Percentiles rank a stretch among this genome's conserved stretches.
Conservation (phyloP, 1,284 basidiomycete species). For the Cryptococcus sp. region DNA sequence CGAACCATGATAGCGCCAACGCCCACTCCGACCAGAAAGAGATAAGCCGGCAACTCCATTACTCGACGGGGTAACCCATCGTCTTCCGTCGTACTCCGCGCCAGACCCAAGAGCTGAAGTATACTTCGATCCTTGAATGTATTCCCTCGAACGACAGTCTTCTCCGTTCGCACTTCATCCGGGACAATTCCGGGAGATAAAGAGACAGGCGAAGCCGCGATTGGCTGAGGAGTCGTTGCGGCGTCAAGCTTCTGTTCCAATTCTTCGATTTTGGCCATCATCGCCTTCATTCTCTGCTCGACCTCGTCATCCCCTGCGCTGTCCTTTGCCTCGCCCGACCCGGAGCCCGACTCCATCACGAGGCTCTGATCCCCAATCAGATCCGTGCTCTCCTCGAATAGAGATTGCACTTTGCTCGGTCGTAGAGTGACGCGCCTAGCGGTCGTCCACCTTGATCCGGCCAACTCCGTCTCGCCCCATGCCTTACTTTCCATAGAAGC, state of each 20-base stretch:
- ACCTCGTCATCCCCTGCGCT: constrained; percentile 20
- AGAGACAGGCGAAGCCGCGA: background rate
- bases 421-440: constrained; percentile 20
- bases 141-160: background rate
- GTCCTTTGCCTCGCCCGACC: constrained; percentile 3
- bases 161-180: background rate
- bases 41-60: constrained; percentile 34
- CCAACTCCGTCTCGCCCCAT: constrained; percentile 11
- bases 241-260: constrained; percentile 29
- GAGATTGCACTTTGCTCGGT: constrained; percentile 9
- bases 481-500: background rate
- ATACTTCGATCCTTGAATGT: constrained; percentile 4
- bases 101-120: constrained; percentile 20
- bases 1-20: constrained; percentile 39
- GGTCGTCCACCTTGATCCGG: constrained; percentile 19
- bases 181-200: too few relatives aligned
- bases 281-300: constrained; percentile 21
- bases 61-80: constrained; percentile 33
- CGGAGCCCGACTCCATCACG: background rate
- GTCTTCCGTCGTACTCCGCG: constrained; percentile 5
- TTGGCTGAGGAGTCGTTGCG: constrained; percentile 5
- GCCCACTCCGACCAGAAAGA: constrained; percentile 42
- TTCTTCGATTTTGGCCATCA: constrained; percentile 28
- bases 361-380: background rate
- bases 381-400: background rate